Evolutionary conservation across 23 red algal genomes (phyloP).

Genomic region (Pyropia yezoensis): DNA sequence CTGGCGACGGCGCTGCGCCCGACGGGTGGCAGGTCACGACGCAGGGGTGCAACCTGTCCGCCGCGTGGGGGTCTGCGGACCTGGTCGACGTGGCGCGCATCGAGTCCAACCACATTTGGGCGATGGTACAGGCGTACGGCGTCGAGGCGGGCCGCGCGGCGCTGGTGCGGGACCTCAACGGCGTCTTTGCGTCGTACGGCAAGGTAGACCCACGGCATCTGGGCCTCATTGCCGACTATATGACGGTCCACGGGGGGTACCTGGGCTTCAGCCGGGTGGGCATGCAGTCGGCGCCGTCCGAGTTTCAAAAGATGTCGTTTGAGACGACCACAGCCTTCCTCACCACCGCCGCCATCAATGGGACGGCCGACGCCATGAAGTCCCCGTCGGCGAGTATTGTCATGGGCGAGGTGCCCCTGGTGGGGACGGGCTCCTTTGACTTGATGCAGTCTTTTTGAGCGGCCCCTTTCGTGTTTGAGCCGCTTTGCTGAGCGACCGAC

Average conservation of each 20-base stretch:
- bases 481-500: too few species aligned
- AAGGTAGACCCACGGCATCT: constrained; percentile 94
- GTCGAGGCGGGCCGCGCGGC: constrained; percentile 73
- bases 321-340: constrained; percentile 92
- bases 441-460: constrained; percentile 17
- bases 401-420: constrained; percentile 21
- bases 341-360: constrained; percentile 42
- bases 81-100: constrained; percentile 55
- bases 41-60: constrained; percentile 73
- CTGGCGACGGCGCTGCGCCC: background rate
- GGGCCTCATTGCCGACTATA: constrained; percentile 80
- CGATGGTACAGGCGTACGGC: constrained; percentile 66
- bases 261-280: constrained; percentile 63
- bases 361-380: constrained; percentile 32
- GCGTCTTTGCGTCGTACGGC: constrained; percentile 85
- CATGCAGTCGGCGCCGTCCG: constrained; percentile 54
- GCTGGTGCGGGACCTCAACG: constrained; percentile 57
- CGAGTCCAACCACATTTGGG: constrained; percentile 81
- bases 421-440: constrained; percentile 61
- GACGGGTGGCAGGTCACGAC: constrained; percentile 19
- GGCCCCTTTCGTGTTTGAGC: too few species aligned
- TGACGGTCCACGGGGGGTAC: constrained; percentile 56
- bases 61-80: constrained; percentile 31
- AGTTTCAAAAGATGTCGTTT: constrained; percentile 76
- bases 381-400: constrained; percentile 61